Evolutionary conservation across 2,329 filamentous ascomycete species (phyloP).

Genomic region (Ophiocordyceps australis): DNA sequence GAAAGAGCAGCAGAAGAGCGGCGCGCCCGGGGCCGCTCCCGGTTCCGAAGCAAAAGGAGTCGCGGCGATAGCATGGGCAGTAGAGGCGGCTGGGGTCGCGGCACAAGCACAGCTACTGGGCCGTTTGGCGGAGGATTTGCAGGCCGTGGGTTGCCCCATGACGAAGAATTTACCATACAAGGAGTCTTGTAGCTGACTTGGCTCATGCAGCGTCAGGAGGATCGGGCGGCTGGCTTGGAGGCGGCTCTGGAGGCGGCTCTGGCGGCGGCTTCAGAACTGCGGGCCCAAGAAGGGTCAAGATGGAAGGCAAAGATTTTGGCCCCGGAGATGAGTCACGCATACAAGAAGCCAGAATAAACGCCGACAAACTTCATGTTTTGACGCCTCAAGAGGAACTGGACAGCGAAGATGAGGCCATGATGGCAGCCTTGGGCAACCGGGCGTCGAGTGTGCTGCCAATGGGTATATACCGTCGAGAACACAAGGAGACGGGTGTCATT

Average conservation of each 20-base stretch:
- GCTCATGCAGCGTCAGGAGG: conserved; percentile 6
- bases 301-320: conserved; percentile 20
- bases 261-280: conserved; percentile 10
- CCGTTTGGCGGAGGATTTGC: conserved; percentile 16
- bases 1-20: conserved; percentile 21
- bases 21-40: conserved; percentile 16
- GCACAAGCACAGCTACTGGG: conserved; percentile 17
- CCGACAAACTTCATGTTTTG: conserved; percentile 32
- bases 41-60: conserved; percentile 22
- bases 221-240: conserved; percentile 11
- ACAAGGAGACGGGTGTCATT: conserved; percentile 32
- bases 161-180: too few relatives aligned
- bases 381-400: conserved; percentile 23
- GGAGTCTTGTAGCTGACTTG: not conserved
- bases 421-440: conserved; percentile 13
- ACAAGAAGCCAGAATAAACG: conserved; percentile 32
- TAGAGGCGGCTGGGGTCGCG: conserved; percentile 17
- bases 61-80: conserved; percentile 24
- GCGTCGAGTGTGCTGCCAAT: conserved; percentile 26
- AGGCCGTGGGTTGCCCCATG: conserved; percentile 5
- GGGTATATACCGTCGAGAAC: conserved; percentile 34
- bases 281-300: conserved; percentile 10
- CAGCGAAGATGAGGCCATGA: conserved; percentile 23
- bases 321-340: conserved; percentile 11
- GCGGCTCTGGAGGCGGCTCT: conserved; percentile 10